A percentile compares a stretch with the other conserved stretches of the same genome.
These are phyloP conservation scores for Ganoderma sinense DNA, from an alignment of 1,284 basidiomycete genomes.

Conservation along the genomic window DNA sequence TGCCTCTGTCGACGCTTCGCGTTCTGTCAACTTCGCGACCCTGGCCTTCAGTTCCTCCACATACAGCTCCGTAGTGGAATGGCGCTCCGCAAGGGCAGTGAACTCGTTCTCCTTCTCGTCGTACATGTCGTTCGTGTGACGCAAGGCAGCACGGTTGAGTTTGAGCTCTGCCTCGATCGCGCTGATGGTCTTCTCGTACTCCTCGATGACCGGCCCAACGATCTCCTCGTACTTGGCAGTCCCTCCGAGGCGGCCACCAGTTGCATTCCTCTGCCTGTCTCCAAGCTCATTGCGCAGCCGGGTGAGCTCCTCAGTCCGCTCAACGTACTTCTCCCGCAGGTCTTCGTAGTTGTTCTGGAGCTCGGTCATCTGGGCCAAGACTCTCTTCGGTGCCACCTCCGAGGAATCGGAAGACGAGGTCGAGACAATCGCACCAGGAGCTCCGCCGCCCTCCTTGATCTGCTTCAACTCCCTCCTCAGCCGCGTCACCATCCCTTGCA, in stretches of 20 bases:
- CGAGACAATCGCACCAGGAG: conserved; percentile 30
- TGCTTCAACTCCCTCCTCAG: conserved; percentile 87
- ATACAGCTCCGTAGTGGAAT: conserved; percentile 85
- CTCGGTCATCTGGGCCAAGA: conserved; percentile 78
- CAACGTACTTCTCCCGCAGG: conserved; percentile 83
- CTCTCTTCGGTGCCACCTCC: conserved; percentile 74
- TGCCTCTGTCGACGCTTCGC: conserved; percentile 92
- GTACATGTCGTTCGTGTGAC: conserved; percentile 90
- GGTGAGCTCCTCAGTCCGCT: conserved; percentile 89
- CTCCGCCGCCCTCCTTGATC: conserved; percentile 71
- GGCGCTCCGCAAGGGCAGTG: conserved; percentile 67
- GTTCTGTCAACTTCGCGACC: conserved; percentile 84
- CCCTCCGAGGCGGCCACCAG: conserved; percentile 67
- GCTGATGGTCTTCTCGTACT: conserved; percentile 97
- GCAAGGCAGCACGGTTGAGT: conserved; percentile 87
- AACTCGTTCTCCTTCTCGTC: conserved; percentile 90
- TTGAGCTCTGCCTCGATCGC: conserved; percentile 95
- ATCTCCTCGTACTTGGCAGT: conserved; percentile 93
- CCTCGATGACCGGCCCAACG: conserved; percentile 96
- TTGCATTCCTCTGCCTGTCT: conserved; percentile 65
- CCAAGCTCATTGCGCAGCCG: conserved; percentile 78
- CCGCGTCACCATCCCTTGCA: conserved; percentile 86
- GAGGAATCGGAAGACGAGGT: conserved; percentile 23
- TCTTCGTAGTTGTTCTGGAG: conserved; percentile 86
- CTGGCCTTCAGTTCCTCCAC: conserved; percentile 86